These are phyloP conservation scores for Elsinoe ampelina DNA, from an alignment of 2,329 filamentous ascomycete species.

Conservation along the genomic window DNA sequence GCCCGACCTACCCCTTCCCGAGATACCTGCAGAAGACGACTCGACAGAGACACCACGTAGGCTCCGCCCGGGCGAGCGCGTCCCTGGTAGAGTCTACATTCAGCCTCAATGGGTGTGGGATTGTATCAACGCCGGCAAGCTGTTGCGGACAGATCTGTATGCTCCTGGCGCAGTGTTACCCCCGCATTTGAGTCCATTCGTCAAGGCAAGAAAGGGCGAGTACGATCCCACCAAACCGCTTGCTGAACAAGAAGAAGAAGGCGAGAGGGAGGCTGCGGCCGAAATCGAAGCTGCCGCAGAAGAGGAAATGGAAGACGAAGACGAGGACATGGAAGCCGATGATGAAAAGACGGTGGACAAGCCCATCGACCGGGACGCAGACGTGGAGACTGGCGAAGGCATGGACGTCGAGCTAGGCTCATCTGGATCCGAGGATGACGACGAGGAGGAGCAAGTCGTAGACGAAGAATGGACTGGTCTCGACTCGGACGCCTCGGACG, in stretches of 20 bases:
- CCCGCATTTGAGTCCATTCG: slow-evolving; percentile 92
- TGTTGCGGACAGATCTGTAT: slow-evolving; percentile 80
- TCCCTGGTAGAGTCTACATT: slow-evolving; percentile 86
- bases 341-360: slow-evolving; percentile 16
- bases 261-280: slow-evolving; percentile 56
- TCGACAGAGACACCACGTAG: slow-evolving; percentile 37
- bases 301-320: slow-evolving; percentile 31
- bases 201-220: slow-evolving; percentile 73
- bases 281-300: slow-evolving; percentile 24
- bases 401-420: slow-evolving; percentile 41
- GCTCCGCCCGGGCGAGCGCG: slow-evolving; percentile 55
- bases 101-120: slow-evolving; percentile 99
- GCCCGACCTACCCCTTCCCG: slow-evolving; percentile 53
- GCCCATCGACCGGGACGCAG: slow-evolving; percentile 33
- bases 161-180: slow-evolving; percentile 82
- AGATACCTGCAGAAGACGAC: slow-evolving; percentile 40
- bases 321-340: slow-evolving; percentile 33
- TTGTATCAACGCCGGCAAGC: slow-evolving; percentile 80
- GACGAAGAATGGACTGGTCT: slow-evolving; percentile 37
- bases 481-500: slow-evolving; percentile 40
- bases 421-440: slow-evolving; percentile 38
- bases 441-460: slow-evolving; percentile 39
- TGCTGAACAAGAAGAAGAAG: slow-evolving; percentile 79
- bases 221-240: slow-evolving; percentile 86
- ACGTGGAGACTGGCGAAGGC: slow-evolving; percentile 28